Evolutionary conservation across 345 rosid genomes (phyloP), one percentile per base, ranked within the genome.

Genomic region (Salix koriyanagi): DNA sequence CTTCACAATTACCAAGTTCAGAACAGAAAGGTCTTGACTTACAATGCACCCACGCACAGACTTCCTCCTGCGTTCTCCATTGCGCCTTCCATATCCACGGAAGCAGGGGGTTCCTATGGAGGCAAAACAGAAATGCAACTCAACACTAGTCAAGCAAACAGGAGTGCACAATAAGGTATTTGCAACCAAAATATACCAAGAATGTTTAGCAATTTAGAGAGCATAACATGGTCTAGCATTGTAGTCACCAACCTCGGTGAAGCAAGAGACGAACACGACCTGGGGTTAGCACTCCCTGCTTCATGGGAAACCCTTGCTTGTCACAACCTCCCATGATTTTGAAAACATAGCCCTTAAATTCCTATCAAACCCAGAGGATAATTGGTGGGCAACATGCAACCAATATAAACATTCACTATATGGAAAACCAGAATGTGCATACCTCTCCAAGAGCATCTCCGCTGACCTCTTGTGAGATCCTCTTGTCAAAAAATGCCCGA

Each of bases 271-370:
- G 96, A 54, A 92, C 98, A 82, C 97, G 97, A 3, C 94, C 96
- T n/a, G 93, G 92, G 66, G 98, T 92, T 23, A 91, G 79, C 80
- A 91, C 97, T 82, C 96, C 98, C 82, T 94, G 97, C 83, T 94
- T 92, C 98, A 91, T 94, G 42, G 98, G 96, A 76, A 94, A 92
- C 30, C 98, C 97, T 71, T 94, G 98, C 83, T 92, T 92, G 93
- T 92, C 97, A 32, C 97, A 94, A 48, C 98, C 98, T 76, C 96
- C 98, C 98, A 79, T 94, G 78, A 89, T 94, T 86, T 90, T 90
- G 81, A 92, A 94, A 2, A 94, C 87, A 34, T 94, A 94, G 3
- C 98, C 98, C 81, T 88, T 94, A 77, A 94, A 92, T 79, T 94
- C 96, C 98, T 58, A 58, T 58, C 64, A 23, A n/a, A 10, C 64